A percentile compares a stretch with the other conserved stretches of the same genome.
phyloP scores from a whole-genome alignment of 805 yeast genomes.

The Wickerhamomyces pijperi region DNA sequence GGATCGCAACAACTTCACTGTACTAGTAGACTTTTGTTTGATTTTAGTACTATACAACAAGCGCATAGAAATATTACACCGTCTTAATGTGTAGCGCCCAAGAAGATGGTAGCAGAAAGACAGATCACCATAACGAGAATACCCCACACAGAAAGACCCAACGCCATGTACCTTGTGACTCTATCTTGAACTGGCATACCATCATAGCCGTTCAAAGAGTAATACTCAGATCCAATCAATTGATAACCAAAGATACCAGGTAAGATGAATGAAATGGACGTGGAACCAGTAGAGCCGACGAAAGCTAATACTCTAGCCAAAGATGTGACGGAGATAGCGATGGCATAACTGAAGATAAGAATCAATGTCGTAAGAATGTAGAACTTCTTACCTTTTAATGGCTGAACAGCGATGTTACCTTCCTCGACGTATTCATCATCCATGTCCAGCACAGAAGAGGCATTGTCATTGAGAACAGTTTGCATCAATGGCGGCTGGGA shows the following conservation, averaged over 20 bases:
- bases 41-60: too few relatives aligned
- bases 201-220: slow-evolving; percentile 18
- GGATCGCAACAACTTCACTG: too few relatives aligned
- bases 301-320: slow-evolving; percentile 75
- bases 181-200: slow-evolving; percentile 19
- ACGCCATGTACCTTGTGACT: slow-evolving; percentile 23
- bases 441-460: slow-evolving; percentile 6
- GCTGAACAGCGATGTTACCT: slow-evolving; percentile 16
- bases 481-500: neutral
- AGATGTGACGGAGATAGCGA: slow-evolving; percentile 60
- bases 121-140: slow-evolving; percentile 39
- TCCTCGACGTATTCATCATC: slow-evolving; percentile 23
- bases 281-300: slow-evolving; percentile 91
- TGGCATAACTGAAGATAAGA: slow-evolving; percentile 42
- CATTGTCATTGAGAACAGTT: slow-evolving; percentile 3
- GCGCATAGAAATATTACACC: too few relatives aligned
- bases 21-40: too few relatives aligned
- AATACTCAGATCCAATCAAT: slow-evolving; percentile 41
- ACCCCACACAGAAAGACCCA: slow-evolving; percentile 37
- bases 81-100: slow-evolving; percentile 17
- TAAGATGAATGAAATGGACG: slow-evolving; percentile 79
- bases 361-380: slow-evolving; percentile 39
- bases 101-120: slow-evolving; percentile 25
- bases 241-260: slow-evolving; percentile 83
- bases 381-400: slow-evolving; percentile 27